Evolutionary conservation across 768 basidiomycete species (phyloP).

Genomic region (Hericium coralloides): DNA sequence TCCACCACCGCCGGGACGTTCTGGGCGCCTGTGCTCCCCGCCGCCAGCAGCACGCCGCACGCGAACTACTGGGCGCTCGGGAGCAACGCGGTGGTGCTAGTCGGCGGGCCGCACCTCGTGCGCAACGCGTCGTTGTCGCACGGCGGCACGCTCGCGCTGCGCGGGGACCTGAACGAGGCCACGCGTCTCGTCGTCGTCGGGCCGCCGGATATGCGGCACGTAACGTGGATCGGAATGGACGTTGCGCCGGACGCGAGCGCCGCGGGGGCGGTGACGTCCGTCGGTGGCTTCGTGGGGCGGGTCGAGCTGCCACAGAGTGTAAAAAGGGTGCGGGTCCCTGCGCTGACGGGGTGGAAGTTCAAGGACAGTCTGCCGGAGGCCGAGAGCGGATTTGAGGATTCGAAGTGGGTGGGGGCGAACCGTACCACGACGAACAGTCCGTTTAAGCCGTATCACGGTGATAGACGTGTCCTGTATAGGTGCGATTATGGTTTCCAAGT

Average conservation of each 20-base stretch:
- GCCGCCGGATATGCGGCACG: slow-evolving; percentile 37
- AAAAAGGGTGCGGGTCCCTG: slow-evolving; percentile 32
- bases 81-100: slow-evolving; percentile 55
- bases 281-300: slow-evolving; percentile 41
- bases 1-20: slow-evolving; percentile 58
- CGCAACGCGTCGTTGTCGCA: slow-evolving; percentile 27
- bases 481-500: slow-evolving; percentile 79
- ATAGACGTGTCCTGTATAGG: slow-evolving; percentile 69
- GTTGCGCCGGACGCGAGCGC: slow-evolving; percentile 31
- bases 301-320: slow-evolving; percentile 27
- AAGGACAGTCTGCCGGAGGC: slow-evolving; percentile 72
- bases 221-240: slow-evolving; percentile 66
- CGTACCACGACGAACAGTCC: slow-evolving; percentile 68
- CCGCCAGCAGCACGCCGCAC: slow-evolving; percentile 30
- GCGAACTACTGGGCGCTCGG: slow-evolving; percentile 66
- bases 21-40: slow-evolving; percentile 63
- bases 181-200: slow-evolving; percentile 56
- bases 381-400: slow-evolving; percentile 46
- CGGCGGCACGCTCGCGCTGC: slow-evolving; percentile 37
- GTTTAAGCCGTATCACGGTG: slow-evolving; percentile 58
- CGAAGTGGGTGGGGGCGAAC: slow-evolving; percentile 55
- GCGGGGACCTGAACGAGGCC: slow-evolving; percentile 59
- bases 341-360: slow-evolving; percentile 63
- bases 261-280: slow-evolving; percentile 17
- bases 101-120: slow-evolving; percentile 39